These are phyloP conservation scores for Mycena metata DNA, from an alignment of 768 basidiomycete genomes.

Conservation along the genomic window DNA sequence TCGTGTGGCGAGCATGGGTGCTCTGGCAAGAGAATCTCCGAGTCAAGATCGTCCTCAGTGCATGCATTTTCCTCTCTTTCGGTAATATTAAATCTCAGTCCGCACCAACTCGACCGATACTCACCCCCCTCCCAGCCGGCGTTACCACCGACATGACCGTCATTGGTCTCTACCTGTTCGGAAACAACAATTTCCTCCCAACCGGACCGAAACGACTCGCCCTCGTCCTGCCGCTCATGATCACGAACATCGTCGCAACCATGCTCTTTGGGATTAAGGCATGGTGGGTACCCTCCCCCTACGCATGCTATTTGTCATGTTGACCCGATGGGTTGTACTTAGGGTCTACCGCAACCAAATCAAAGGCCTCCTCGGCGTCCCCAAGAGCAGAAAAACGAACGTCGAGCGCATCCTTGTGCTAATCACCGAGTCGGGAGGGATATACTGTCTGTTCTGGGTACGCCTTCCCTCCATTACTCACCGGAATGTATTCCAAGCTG, in stretches of 20 bases:
- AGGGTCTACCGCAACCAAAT: too few relatives aligned
- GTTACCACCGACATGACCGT: constrained; percentile 12
- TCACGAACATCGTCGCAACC: constrained; percentile 35
- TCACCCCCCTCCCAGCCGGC: too few relatives aligned
- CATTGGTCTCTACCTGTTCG: constrained; percentile 18
- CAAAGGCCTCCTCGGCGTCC: too few relatives aligned
- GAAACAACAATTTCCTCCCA: constrained; percentile 7
- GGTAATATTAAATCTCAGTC: constrained; percentile 18
- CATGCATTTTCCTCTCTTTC: constrained; percentile 27
- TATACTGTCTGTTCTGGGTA: too few relatives aligned
- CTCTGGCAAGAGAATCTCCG: constrained; percentile 27
- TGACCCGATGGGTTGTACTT: too few relatives aligned
- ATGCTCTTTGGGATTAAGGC: constrained; percentile 30
- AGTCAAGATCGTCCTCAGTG: constrained; percentile 20
- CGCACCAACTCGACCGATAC: too few relatives aligned
- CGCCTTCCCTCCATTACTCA: too few relatives aligned
- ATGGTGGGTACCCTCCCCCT: constrained; percentile 17
- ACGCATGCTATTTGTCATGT: too few relatives aligned
- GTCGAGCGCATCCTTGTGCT: too few relatives aligned
- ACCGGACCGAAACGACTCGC: constrained; percentile 11
- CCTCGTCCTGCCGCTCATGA: constrained; percentile 21
- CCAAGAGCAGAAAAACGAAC: too few relatives aligned
- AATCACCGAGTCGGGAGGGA: too few relatives aligned
- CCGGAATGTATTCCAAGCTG: too few relatives aligned
- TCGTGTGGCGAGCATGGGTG: constrained; percentile 40